Base-by-base conservation (phyloP, 164 flowering plant species). In the Paratinospora sagittata region DNA sequence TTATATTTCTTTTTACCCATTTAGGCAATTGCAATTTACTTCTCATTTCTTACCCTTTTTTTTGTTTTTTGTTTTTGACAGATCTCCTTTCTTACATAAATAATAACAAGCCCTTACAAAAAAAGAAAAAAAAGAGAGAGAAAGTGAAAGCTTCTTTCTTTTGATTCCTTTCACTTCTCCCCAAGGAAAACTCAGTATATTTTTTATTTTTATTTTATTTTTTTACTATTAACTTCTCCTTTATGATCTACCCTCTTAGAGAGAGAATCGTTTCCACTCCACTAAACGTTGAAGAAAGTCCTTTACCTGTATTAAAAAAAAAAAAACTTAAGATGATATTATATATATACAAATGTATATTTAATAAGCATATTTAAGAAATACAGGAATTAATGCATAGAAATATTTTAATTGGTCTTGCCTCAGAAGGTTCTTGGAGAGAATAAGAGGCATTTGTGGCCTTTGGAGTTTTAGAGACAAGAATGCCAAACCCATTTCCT, bases 341-440 rank as follows among this genome's bases (percentile, higher is more conserved):
- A 17, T 49, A 49, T 52, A 47, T 52, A 17, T 1, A 52, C n/a
- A 52, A 43, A n/a, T 72, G 63, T 33, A 24, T 34, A n/a, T n/a
- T n/a, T n/a, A n/a, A n/a, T n/a, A n/a, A n/a, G n/a, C n/a, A n/a
- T n/a, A n/a, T n/a, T n/a, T n/a, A n/a, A n/a, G 23, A n/a, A n/a
- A n/a, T n/a, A n/a, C n/a, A n/a, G 11, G 13, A 17, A n/a, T 68
- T 14, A 3, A 23, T 23, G 9, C 10, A 47, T 47, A 47, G 12
- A 43, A 13, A 55, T n/a, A 43, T 13, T 58, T 4, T 11, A 9
- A 16, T 8, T 30, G 34, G 4, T 49, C 76, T 79, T 84, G 68
- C 98, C 88, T 95, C 97, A 0, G 84, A 70, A 27, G 99, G 97
- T 60, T 95, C 96, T 78, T 85, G 86, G 34, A 95, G 80, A 62